Base-by-base conservation (phyloP, 1,139 yeast species). In the Pichia sp. region DNA sequence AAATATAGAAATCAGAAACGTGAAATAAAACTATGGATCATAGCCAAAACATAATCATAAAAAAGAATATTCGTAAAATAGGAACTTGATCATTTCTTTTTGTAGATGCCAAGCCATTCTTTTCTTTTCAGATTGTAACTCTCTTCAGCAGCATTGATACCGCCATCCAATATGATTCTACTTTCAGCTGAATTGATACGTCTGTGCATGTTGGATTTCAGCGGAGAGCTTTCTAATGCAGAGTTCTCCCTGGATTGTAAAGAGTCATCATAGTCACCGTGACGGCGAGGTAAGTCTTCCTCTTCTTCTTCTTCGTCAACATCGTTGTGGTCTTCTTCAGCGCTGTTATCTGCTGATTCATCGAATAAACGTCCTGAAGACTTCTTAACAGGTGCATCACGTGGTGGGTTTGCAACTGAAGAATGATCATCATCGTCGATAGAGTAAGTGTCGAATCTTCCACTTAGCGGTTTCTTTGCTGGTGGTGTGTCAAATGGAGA, bases 401-500 rank as follows among this genome's bases (percentile, higher is more conserved):
- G n/a, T n/a, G n/a, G n/a, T n/a, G n/a, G n/a, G n/a, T n/a, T n/a
- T n/a, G n/a, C n/a, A n/a, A 19, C 42, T 19, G 32, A n/a, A n/a
- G 14, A 15, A 18, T 5, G 10, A 21, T 20, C 20, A 18, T 28
- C 24, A 14, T 22, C 22, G 22, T 20, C 22, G 6, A 30, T 27
- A 14, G 15, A n/a, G 10, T 15, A 20, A n/a, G 28, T 4, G 10
- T 8, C 15, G n/a, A n/a, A 15, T 24, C n/a, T 30, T 14, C 32
- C 17, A 21, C 15, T 14, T 4, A 42, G 9, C 1, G 8, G 24
- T n/a, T 38, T 42, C 10, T 22, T 21, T 14, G 48, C 18, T 5
- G 62, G 61, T 7, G 63, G 62, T 4, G 62, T 59, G 30, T 58
- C 61, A 44, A 58, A 57, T 12, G 62, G 62, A 7, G 59, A 52